Conservation (phyloP, 805 yeast species). For the Kluyveromyces lactis region DNA sequence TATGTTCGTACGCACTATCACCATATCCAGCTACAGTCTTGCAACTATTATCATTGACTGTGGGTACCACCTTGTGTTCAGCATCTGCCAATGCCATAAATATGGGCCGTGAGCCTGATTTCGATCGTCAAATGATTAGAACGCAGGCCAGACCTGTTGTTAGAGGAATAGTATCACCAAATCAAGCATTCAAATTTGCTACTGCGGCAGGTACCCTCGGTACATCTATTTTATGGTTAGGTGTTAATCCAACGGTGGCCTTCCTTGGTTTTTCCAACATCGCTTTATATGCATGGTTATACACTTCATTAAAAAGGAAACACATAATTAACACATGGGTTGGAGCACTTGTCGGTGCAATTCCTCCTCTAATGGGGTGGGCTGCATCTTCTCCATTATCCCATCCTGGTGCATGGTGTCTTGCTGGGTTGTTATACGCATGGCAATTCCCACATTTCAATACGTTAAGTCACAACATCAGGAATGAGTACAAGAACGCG, state of each 20-base stretch:
- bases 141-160: slow-evolving; percentile 89
- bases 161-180: slow-evolving; percentile 64
- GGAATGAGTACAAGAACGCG: slow-evolving; percentile 81
- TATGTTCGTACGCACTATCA: slow-evolving; percentile 88
- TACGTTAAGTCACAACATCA: slow-evolving; percentile 78
- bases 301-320: slow-evolving; percentile 81
- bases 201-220: slow-evolving; percentile 66
- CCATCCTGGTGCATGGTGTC: slow-evolving; percentile 92
- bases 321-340: slow-evolving; percentile 94
- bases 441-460: slow-evolving; percentile 99
- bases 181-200: slow-evolving; percentile 77
- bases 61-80: slow-evolving; percentile 81
- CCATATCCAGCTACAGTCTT: slow-evolving; percentile 72
- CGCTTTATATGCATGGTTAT: slow-evolving; percentile 77
- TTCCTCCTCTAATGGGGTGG: slow-evolving; percentile 99
- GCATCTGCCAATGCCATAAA: slow-evolving; percentile 96
- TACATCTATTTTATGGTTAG: slow-evolving; percentile 54
- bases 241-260: slow-evolving; percentile 85
- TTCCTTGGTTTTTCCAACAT: slow-evolving; percentile 74
- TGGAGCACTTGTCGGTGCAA: slow-evolving; percentile 97
- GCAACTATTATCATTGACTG: slow-evolving; percentile 62
- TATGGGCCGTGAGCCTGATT: slow-evolving; percentile 93
- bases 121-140: slow-evolving; percentile 78
- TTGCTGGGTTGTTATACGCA: slow-evolving; percentile 82
- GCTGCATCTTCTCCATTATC: slow-evolving; percentile 74